phyloP scores from a whole-genome alignment of 78 protist genomes.

The Trichosphaerium sp. region DNA sequence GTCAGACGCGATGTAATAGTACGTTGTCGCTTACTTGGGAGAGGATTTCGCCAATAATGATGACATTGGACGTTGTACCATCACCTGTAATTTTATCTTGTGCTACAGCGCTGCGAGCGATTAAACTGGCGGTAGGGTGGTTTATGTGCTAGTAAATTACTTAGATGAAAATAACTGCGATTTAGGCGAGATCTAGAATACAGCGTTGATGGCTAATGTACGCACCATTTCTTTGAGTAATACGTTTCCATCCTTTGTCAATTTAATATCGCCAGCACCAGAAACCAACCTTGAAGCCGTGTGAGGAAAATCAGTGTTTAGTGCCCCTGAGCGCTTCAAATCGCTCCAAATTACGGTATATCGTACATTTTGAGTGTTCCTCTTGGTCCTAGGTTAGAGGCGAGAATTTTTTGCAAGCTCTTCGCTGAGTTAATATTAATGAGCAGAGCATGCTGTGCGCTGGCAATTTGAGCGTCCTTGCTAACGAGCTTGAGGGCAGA shows the following conservation, averaged over 20 bases:
- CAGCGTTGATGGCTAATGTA: background rate
- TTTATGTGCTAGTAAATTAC: slow-evolving; percentile 91
- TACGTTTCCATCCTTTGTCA: slow-evolving; percentile 98
- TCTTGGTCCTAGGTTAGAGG: slow-evolving; percentile 97
- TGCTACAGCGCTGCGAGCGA: slow-evolving; percentile 98
- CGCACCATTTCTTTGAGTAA: slow-evolving; percentile 92
- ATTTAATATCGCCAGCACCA: slow-evolving; percentile 95
- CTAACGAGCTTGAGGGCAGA: too few relatives aligned
- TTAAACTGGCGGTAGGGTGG: slow-evolving; percentile 97
- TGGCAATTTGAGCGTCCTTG: too few relatives aligned
- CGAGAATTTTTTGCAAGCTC: slow-evolving; percentile 87
- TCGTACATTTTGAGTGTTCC: slow-evolving; percentile 94
- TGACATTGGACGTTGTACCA: slow-evolving; percentile 96
- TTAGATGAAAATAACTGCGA: background rate
- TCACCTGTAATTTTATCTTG: slow-evolving; percentile 99
- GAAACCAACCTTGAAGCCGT: slow-evolving; percentile 70
- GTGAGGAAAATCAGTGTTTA: background rate
- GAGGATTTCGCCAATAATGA: slow-evolving; percentile 95
- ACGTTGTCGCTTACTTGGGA: slow-evolving; percentile 21
- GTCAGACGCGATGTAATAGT: background rate
- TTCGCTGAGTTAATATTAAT: slow-evolving; percentile 89
- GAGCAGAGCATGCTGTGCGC: slow-evolving; percentile 49
- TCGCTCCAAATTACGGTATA: background rate
- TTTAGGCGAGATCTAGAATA: background rate
- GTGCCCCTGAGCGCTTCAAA: background rate